phyloP scores from a whole-genome alignment of 2,329 filamentous ascomycete species.

The Hymenoscyphus repandus region DNA sequence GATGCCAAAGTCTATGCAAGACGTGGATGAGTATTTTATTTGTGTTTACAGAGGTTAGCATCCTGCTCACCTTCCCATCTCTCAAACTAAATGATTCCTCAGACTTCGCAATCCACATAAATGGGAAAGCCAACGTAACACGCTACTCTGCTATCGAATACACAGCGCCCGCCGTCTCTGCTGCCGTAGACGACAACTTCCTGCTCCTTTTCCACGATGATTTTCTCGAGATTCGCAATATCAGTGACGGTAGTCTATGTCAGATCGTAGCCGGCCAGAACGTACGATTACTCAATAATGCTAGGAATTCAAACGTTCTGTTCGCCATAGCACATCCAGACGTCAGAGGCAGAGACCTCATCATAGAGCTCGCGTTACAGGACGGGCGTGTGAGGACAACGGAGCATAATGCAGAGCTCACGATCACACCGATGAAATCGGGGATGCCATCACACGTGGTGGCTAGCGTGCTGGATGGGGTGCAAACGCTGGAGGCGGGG shows the following conservation, averaged over 20 bases:
- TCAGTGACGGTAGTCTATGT: background rate
- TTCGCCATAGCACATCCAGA: background rate
- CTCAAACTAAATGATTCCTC: background rate
- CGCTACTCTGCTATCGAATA: background rate
- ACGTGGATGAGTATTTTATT: background rate
- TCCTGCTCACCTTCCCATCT: background rate
- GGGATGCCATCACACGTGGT: too few species aligned
- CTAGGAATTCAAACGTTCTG: background rate
- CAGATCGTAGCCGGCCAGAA: background rate
- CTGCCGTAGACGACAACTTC: background rate
- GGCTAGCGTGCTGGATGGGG: too few species aligned
- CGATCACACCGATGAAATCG: too few species aligned
- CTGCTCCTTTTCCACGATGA: constrained; percentile 3
- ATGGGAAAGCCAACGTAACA: background rate
- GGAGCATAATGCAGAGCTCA: too few species aligned
- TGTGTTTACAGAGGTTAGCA: background rate
- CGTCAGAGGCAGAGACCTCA: background rate
- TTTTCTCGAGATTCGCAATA: constrained; percentile 3
- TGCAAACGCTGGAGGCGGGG: too few species aligned
- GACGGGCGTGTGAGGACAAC: background rate
- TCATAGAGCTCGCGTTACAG: background rate
- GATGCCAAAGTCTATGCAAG: background rate
- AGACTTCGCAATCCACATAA: background rate
- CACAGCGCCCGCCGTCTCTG: background rate
- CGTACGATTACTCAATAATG: background rate